Base-by-base conservation (phyloP, 495 filamentous ascomycete species). In the Penicillium robsamsonii region DNA sequence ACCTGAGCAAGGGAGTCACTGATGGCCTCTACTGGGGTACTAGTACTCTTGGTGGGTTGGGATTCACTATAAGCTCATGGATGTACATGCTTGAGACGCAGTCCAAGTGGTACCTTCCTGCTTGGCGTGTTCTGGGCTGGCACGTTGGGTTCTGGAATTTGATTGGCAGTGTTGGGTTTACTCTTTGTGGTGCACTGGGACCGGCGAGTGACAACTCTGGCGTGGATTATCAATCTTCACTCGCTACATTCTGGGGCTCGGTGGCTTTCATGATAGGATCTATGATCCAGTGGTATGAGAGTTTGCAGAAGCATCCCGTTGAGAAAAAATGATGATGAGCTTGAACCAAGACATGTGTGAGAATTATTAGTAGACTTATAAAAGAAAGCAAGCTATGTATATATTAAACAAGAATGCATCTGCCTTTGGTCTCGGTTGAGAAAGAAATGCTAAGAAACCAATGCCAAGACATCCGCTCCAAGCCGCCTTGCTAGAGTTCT, bases 31-130 rank as follows among this genome's bases (percentile, higher is more conserved):
- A 81, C 68, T 90, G 86, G 87, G 68, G 25, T 27, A 27, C 79
- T 0, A 86, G 87, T 2, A 83, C 89, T 5, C 72, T 89, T 0
- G 86, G 88, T 5, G 86, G 87, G 0, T 63, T 60, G 0, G 84
- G 84, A 8, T 90, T 89, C 68, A 78, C 88, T 55, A 46, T 86
- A 35, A 86, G 68, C 25, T 27, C 25, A 27, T 53, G 70, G 70
- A 20, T 90, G 11, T 90, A 86, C 65, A 89, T 87, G 75, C 61
- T 90, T 11, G 87, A 91, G 61, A 87, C 85, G 11, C 87, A 90
- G 69, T 58, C 72, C 18, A 81, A 74, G 33, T 90, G 87, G 87
- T 89, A 81, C 45, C 63, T 64, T 20, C 86, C 87, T 1, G 83
- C 84, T 0, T 73, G 70, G 12, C 61, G 67, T 18, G 71, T 83